Conservation (phyloP, 371 early-diverging fungal genomes). For the Apophysomyces variabilis region DNA sequence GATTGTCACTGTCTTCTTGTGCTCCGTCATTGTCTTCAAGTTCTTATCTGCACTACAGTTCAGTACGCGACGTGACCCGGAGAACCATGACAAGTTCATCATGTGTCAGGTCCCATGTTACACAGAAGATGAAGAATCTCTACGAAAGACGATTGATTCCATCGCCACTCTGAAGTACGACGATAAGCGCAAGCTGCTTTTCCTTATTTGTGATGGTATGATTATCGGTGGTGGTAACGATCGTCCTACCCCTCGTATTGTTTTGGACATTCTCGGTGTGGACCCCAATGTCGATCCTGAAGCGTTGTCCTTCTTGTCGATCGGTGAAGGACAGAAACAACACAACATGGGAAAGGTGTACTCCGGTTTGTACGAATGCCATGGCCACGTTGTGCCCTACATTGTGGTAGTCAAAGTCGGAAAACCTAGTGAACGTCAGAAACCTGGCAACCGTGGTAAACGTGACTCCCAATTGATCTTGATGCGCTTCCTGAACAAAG, state of each 20-base stretch:
- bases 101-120: slow-evolving; percentile 84
- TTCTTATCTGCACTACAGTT: slow-evolving; percentile 86
- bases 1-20: slow-evolving; percentile 72
- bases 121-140: slow-evolving; percentile 73
- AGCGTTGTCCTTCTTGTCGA: slow-evolving; percentile 80
- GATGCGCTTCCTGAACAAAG: slow-evolving; percentile 82
- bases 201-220: slow-evolving; percentile 83
- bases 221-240: slow-evolving; percentile 89
- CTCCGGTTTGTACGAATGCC: slow-evolving; percentile 79
- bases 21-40: slow-evolving; percentile 85
- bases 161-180: slow-evolving; percentile 65
- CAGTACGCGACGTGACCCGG: slow-evolving; percentile 62
- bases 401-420: slow-evolving; percentile 84
- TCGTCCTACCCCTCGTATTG: slow-evolving; percentile 87
- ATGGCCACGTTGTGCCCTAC: slow-evolving; percentile 80
- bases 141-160: slow-evolving; percentile 73
- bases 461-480: slow-evolving; percentile 88
- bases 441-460: slow-evolving; percentile 90
- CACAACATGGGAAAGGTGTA: slow-evolving; percentile 90
- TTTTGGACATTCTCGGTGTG: slow-evolving; percentile 80
- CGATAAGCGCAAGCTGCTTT: slow-evolving; percentile 70
- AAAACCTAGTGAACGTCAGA: slow-evolving; percentile 64
- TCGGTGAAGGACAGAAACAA: slow-evolving; percentile 80
- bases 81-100: slow-evolving; percentile 83
- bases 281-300: slow-evolving; percentile 78